Evolutionary conservation across 1,139 yeast species (phyloP), one percentile per base, ranked within the genome.

Genomic region (Hemisphaericaspora xylofermentans): DNA sequence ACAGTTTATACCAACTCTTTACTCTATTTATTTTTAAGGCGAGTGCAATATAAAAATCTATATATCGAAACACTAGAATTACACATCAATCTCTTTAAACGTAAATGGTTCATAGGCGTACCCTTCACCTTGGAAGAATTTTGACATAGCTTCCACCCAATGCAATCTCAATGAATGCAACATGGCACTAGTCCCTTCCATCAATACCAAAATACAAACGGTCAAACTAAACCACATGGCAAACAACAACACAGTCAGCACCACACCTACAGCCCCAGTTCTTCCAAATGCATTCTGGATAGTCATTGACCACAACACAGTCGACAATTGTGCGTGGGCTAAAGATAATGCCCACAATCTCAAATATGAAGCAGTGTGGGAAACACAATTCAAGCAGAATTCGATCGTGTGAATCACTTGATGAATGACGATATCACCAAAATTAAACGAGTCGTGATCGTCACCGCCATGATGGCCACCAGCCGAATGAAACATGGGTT

Each of bases 121-220:
- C 40, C 98, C 98, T 59, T 93, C 98, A 53, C 98, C 98, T 56
- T 86, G 88, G 57, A 93, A 94, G 63, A 88, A 94, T 68, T 94
- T 94, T 38, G 97, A 89, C 98, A 94, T 94, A 25, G 97, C 91
- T 66, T 94, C 99, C 43, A 94, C 98, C 99, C 99, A 93, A 63
- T 93, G 98, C 58, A 93, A 71, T 65, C 98, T 86, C 56, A 94
- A 76, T 19, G 97, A 87, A 66, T 94, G 99, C 56, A 94, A 76
- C 98, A 94, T 94, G 22, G 98, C 98, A 33, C 96, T 87, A 0
- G 98, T 94, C 40, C 99, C 99, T 66, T 94, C 98, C 98, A 94
- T 93, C 46, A 89, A 74, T 39, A 94, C 98, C 60, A 94, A 76
- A 44, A 94, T 89, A 51, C 89, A 82, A 35, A 89, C 91, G 0